Evolutionary conservation across 1,139 yeast species (phyloP).

Genomic region (Groenewaldozyma sp.): DNA sequence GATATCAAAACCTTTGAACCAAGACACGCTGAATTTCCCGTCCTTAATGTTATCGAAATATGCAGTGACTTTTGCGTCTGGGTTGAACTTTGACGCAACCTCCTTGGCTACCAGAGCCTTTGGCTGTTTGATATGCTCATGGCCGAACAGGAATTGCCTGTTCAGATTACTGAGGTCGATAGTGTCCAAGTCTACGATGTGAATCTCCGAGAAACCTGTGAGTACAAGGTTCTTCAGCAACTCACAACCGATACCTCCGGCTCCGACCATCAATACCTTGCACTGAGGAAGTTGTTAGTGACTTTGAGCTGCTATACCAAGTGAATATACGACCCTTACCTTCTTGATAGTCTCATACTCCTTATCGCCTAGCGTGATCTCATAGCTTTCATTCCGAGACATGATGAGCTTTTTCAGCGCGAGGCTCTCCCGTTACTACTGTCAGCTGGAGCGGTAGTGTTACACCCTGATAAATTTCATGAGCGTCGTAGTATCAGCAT

Average conservation of each 20-base stretch:
- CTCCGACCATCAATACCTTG: slow-evolving; percentile 78
- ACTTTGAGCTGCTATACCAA: not conserved
- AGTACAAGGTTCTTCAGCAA: slow-evolving; percentile 74
- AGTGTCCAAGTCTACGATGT: slow-evolving; percentile 88
- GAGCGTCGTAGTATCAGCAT: too few species aligned
- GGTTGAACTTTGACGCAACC: slow-evolving; percentile 74
- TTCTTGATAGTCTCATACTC: slow-evolving; percentile 10
- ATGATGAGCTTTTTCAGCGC: too few species aligned
- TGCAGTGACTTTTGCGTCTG: slow-evolving; percentile 61
- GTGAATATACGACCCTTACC: slow-evolving; percentile 8
- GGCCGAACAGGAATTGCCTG: slow-evolving; percentile 83
- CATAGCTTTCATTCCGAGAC: slow-evolving; percentile 1
- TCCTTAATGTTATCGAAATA: slow-evolving; percentile 89
- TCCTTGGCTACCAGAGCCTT: slow-evolving; percentile 72
- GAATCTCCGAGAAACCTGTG: slow-evolving; percentile 82
- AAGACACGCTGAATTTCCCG: slow-evolving; percentile 58
- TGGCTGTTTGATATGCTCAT: slow-evolving; percentile 77
- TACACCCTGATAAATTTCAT: too few species aligned
- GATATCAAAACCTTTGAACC: slow-evolving; percentile 74
- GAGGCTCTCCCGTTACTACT: too few species aligned
- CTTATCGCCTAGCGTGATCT: slow-evolving; percentile 14
- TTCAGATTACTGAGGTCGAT: slow-evolving; percentile 86
- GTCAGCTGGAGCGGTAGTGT: too few species aligned
- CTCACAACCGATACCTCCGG: slow-evolving; percentile 99
- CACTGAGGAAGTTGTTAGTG: slow-evolving; percentile 10